Conservation (phyloP, 805 yeast species). For the Myxozyma melibiosi region DNA sequence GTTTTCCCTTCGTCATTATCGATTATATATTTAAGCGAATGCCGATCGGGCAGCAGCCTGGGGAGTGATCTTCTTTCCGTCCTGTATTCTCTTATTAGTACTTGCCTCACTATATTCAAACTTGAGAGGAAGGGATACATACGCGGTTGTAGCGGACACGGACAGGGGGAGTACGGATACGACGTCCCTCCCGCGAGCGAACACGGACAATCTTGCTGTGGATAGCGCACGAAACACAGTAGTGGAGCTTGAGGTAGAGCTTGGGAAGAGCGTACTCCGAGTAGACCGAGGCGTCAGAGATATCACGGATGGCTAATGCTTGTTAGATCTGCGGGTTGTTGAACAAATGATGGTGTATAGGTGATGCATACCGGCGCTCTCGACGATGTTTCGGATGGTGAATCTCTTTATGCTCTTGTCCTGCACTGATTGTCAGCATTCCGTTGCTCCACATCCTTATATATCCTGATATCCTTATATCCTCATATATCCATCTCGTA, state of each 20-base stretch:
- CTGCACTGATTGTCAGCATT: constrained; percentile 1
- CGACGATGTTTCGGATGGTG: constrained; percentile 99
- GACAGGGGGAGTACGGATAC: constrained; percentile 97
- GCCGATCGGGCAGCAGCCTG: constrained; percentile 97
- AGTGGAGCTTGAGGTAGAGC: constrained; percentile 99
- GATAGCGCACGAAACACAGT: constrained; percentile 99
- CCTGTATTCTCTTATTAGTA: constrained; percentile 32
- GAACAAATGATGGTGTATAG: background rate
- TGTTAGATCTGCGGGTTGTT: background rate
- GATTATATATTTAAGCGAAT: constrained; percentile 39
- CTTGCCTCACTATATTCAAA: background rate
- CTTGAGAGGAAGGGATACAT: background rate
- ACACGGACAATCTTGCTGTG: constrained; percentile 99
- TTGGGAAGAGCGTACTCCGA: constrained; percentile 99
- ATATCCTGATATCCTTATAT: background rate
- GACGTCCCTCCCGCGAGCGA: constrained; percentile 98
- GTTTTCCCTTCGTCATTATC: background rate
- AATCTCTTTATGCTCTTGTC: constrained; percentile 99
- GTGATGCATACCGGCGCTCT: constrained; percentile 67
- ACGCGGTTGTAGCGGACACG: constrained; percentile 94
- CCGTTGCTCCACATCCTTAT: background rate
- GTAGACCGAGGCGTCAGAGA: constrained; percentile 99
- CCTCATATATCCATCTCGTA: too few relatives aligned
- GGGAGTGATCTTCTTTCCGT: constrained; percentile 93
- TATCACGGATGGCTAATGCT: constrained; percentile 83